Percentiles rank a stretch among this genome's conserved stretches.
These are phyloP conservation scores for Rosa multiflora DNA, from an alignment of 306 rosid species.

Conservation along the genomic window DNA sequence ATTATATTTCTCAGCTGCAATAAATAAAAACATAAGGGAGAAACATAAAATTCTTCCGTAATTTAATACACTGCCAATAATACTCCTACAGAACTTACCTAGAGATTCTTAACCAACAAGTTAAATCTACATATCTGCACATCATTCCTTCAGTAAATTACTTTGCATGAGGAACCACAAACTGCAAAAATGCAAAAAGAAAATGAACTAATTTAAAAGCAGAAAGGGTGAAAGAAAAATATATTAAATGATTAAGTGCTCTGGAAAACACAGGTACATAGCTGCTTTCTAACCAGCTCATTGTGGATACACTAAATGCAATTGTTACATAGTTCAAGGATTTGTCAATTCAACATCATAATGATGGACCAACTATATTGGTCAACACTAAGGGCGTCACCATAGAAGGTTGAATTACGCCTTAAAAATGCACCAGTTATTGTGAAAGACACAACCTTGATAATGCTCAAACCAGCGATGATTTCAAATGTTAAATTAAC, in stretches of 20 bases:
- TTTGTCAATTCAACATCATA: background rate
- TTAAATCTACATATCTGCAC: slow-evolving; percentile 43
- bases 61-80: slow-evolving; percentile 11
- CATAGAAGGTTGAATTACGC: background rate
- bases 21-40: slow-evolving; percentile 5
- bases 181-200: slow-evolving; percentile 32
- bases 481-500: background rate
- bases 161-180: slow-evolving; percentile 40
- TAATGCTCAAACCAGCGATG: background rate
- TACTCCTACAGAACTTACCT: slow-evolving; percentile 38
- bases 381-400: background rate
- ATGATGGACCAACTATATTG: background rate
- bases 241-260: background rate
- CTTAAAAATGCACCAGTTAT: background rate
- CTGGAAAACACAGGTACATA: background rate
- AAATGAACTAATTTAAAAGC: slow-evolving; percentile 9
- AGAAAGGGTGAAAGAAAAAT: background rate
- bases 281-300: background rate
- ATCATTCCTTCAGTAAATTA: slow-evolving; percentile 38
- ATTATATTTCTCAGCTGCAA: slow-evolving; percentile 15
- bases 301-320: background rate
- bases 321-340: background rate
- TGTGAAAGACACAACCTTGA: background rate
- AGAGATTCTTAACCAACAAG: slow-evolving; percentile 33
- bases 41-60: slow-evolving; percentile 7